phyloP scores from a whole-genome alignment of 192 early-diverging fungal species.

The Cetraspora pellucida region DNA sequence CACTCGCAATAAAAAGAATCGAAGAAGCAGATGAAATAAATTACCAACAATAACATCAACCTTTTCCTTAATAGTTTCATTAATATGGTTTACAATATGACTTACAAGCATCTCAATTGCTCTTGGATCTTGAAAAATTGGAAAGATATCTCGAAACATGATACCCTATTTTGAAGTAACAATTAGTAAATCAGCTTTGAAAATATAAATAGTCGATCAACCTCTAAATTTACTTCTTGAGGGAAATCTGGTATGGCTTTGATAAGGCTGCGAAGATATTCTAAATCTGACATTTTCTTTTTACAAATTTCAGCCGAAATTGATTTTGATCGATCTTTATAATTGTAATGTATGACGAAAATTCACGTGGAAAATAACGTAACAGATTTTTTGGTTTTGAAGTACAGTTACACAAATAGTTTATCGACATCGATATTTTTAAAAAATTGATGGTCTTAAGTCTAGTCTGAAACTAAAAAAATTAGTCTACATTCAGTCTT shows the following conservation, averaged over 20 bases:
- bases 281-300: conserved; percentile 47
- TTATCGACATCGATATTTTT: too few relatives aligned
- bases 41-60: conserved; percentile 90
- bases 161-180: conserved; percentile 70
- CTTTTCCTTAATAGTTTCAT: conserved; percentile 59
- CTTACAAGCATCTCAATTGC: conserved; percentile 89
- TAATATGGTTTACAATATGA: conserved; percentile 84
- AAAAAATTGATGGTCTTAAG: too few relatives aligned
- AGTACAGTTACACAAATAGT: too few relatives aligned
- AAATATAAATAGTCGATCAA: neutral
- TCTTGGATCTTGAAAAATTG: conserved; percentile 92
- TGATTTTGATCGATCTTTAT: too few relatives aligned
- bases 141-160: conserved; percentile 96
- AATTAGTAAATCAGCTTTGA: conserved; percentile 11
- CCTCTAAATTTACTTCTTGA: conserved; percentile 53
- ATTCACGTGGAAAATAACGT: too few relatives aligned
- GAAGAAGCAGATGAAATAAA: neutral
- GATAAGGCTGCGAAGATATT: conserved; percentile 50
- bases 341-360: too few relatives aligned
- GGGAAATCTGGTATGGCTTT: conserved; percentile 79
- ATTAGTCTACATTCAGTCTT: too few relatives aligned
- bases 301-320: too few relatives aligned
- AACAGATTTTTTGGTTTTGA: too few relatives aligned
- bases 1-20: conserved; percentile 17
- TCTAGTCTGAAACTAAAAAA: too few relatives aligned